Evolutionary conservation across 2,329 filamentous ascomycete species (phyloP).

Genomic region (Verticillium klebahnii): DNA sequence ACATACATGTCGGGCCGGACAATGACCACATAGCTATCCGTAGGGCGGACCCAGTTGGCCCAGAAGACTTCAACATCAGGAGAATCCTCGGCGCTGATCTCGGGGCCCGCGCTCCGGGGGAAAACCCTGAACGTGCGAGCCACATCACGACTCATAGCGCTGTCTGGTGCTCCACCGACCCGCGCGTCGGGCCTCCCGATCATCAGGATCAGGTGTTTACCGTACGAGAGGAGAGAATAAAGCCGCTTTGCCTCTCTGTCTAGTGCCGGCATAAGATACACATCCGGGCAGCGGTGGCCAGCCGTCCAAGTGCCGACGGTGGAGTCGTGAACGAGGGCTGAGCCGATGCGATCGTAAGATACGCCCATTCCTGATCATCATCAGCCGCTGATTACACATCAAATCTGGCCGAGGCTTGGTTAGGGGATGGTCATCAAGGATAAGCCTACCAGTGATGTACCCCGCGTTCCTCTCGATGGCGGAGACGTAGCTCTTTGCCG

Average conservation of each 20-base stretch:
- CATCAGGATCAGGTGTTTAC: slow-evolving; percentile 23
- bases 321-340: slow-evolving; percentile 27
- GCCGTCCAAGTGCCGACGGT: slow-evolving; percentile 30
- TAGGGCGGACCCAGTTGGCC: slow-evolving; percentile 22
- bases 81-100: neutral
- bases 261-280: slow-evolving; percentile 17
- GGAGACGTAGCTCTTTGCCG: slow-evolving; percentile 39
- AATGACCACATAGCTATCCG: slow-evolving; percentile 24
- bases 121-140: slow-evolving; percentile 7
- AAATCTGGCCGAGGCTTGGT: neutral
- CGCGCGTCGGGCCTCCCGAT: slow-evolving; percentile 6
- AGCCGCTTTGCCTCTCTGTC: slow-evolving; percentile 17
- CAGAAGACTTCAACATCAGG: slow-evolving; percentile 15
- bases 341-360: slow-evolving; percentile 28
- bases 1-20: slow-evolving; percentile 37
- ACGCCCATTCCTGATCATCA: slow-evolving; percentile 30
- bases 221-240: slow-evolving; percentile 26
- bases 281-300: slow-evolving; percentile 31
- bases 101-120: neutral
- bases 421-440: neutral
- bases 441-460: slow-evolving; percentile 36
- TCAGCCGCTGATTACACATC: neutral
- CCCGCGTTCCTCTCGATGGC: slow-evolving; percentile 42
- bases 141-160: neutral
- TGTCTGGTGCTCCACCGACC: neutral